Evolutionary conservation across 2,329 filamentous ascomycete genomes (phyloP).

Genomic region (Rhinocladiella mackenziei): DNA sequence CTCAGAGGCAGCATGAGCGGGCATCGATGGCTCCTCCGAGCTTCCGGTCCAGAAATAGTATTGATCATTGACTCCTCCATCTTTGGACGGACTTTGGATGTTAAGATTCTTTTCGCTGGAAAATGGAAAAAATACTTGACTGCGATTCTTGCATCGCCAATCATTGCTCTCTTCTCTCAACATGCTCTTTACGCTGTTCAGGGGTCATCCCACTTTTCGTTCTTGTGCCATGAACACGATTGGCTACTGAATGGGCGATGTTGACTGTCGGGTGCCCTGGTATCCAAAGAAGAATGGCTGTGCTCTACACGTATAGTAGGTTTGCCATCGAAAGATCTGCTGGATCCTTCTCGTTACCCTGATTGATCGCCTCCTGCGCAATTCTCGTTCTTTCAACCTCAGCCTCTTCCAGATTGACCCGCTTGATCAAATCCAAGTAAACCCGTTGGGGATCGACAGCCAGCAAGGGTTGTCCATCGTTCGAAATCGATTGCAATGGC

Average conservation of each 20-base stretch:
- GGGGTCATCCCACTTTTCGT: slow-evolving; percentile 4
- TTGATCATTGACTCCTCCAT: slow-evolving; percentile 32
- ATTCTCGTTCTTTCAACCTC: slow-evolving; percentile 26
- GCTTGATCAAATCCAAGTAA: slow-evolving; percentile 43
- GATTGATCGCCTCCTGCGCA: slow-evolving; percentile 17
- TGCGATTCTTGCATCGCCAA: slow-evolving; percentile 19
- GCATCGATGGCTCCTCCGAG: slow-evolving; percentile 16
- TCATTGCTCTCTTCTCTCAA: slow-evolving; percentile 11
- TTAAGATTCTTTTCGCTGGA: slow-evolving; percentile 15
- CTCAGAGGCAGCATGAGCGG: slow-evolving; percentile 18
- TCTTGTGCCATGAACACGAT: slow-evolving; percentile 6
- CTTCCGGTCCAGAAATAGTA: slow-evolving; percentile 16
- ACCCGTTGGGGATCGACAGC: slow-evolving; percentile 39
- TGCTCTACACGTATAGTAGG: slow-evolving; percentile 19
- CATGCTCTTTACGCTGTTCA: slow-evolving; percentile 9
- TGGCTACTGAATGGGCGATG: slow-evolving; percentile 5
- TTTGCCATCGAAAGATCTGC: not conserved
- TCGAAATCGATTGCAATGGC: slow-evolving; percentile 28
- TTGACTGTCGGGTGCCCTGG: slow-evolving; percentile 2
- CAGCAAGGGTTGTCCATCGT: slow-evolving; percentile 18
- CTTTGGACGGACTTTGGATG: slow-evolving; percentile 23
- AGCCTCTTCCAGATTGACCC: slow-evolving; percentile 35
- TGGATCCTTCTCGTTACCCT: slow-evolving; percentile 1
- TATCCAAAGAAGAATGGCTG: slow-evolving; percentile 17
- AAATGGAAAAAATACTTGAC: slow-evolving; percentile 25